Evolutionary conservation across 2,329 filamentous ascomycete species (phyloP).

Genomic region (Pezicula radicicola): DNA sequence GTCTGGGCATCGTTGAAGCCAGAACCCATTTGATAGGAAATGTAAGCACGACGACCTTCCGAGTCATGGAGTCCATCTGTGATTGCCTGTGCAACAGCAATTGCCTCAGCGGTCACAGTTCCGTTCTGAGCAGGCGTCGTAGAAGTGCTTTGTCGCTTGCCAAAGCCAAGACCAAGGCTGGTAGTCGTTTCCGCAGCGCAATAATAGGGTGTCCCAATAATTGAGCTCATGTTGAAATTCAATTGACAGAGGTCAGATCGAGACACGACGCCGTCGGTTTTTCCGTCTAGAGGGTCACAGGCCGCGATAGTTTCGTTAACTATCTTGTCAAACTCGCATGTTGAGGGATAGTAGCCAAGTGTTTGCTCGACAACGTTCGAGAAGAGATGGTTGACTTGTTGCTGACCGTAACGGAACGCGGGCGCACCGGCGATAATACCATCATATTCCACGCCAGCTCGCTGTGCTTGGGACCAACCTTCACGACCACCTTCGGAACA

Average conservation of each 20-base stretch:
- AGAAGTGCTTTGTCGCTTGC: no score
- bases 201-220: no score
- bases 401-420: slow-evolving; percentile 39
- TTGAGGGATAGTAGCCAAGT: slow-evolving; percentile 35
- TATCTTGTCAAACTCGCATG: slow-evolving; percentile 44
- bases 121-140: no score
- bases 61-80: no score
- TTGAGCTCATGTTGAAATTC: slow-evolving; percentile 39
- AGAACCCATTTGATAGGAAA: no score
- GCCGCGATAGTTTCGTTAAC: slow-evolving; percentile 50
- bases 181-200: no score
- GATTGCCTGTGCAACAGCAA: no score
- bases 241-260: slow-evolving; percentile 42
- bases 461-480: slow-evolving; percentile 39
- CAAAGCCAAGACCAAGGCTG: no score
- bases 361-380: slow-evolving; percentile 33
- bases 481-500: slow-evolving; percentile 45
- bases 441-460: slow-evolving; percentile 36
- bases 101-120: no score
- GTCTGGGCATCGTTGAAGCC: no score
- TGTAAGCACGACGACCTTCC: no score
- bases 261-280: slow-evolving; percentile 47
- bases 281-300: slow-evolving; percentile 51
- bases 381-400: slow-evolving; percentile 38
- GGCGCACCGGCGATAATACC: slow-evolving; percentile 41